A percentile compares a stretch with the other conserved stretches of the same genome.
Evolutionary conservation across 2,329 filamentous ascomycete genomes (phyloP).

Genomic region (Aureobasidium leucospermi): DNA sequence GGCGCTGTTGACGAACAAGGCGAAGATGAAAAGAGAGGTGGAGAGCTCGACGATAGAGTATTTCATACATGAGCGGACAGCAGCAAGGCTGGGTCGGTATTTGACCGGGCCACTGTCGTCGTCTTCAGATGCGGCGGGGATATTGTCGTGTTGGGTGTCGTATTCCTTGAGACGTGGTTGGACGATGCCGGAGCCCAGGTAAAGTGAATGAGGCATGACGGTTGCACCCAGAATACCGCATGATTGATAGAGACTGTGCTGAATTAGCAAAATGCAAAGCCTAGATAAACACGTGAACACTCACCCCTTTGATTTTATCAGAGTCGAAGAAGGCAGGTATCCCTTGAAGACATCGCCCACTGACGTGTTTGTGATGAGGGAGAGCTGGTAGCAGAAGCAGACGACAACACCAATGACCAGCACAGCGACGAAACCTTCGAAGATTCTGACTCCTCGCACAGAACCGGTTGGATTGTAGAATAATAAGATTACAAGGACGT

Average conservation of each 20-base stretch:
- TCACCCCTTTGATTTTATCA: conserved; percentile 51
- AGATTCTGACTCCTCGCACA: conserved; percentile 53
- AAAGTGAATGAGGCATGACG: conserved; percentile 64
- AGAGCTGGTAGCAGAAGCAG: conserved; percentile 64
- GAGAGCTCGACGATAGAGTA: conserved; percentile 34
- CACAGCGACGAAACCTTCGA: conserved; percentile 56
- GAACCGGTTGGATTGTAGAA: conserved; percentile 55
- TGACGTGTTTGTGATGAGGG: conserved; percentile 49
- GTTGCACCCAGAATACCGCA: conserved; percentile 73
- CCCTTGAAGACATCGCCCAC: conserved; percentile 56
- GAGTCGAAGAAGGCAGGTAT: conserved; percentile 54
- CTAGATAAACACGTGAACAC: conserved; percentile 9
- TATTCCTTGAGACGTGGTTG: conserved; percentile 60
- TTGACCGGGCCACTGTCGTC: conserved; percentile 21
- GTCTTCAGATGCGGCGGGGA: conserved; percentile 23
- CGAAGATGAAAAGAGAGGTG: conserved; percentile 35
- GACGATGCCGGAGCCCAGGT: conserved; percentile 62
- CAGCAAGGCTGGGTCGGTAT: conserved; percentile 33
- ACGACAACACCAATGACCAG: conserved; percentile 62
- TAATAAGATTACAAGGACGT: conserved; percentile 60
- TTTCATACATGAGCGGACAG: conserved; percentile 33
- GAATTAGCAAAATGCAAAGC: conserved; percentile 16
- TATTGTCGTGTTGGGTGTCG: conserved; percentile 40
- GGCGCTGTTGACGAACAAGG: conserved; percentile 36
- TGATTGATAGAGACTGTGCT: conserved; percentile 53